These are phyloP conservation scores for Sextonia rubra DNA, from an alignment of 164 flowering plant genomes.

Conservation along the genomic window DNA sequence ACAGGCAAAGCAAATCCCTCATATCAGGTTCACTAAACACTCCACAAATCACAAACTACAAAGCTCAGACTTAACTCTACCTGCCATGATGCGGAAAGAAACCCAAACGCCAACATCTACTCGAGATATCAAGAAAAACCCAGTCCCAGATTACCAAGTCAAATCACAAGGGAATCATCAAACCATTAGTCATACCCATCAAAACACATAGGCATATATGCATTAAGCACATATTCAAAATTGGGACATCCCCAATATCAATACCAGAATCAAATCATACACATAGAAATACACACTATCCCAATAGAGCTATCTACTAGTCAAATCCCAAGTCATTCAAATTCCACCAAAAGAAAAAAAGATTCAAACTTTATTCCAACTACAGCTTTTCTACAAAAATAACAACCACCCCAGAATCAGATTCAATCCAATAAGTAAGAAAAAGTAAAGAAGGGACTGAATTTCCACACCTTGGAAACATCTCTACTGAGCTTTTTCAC, in stretches of 20 bases:
- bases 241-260: not conserved
- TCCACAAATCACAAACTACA: not conserved
- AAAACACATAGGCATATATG: not conserved
- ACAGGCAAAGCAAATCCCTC: not conserved
- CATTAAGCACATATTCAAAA: not conserved
- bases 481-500: slow-evolving; percentile 88
- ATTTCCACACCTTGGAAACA: slow-evolving; percentile 65
- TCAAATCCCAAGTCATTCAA: not conserved
- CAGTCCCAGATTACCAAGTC: no score
- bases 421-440: not conserved
- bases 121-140: no score
- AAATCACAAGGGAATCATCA: no score
- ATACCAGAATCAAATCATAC: not conserved
- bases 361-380: not conserved
- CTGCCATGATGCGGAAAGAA: not conserved
- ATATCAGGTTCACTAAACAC: not conserved
- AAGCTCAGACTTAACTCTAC: not conserved
- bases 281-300: not conserved
- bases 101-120: no score
- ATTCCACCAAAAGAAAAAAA: not conserved
- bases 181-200: not conserved
- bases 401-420: not conserved
- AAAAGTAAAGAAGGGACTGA: not conserved
- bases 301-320: no score
- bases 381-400: not conserved